These are phyloP conservation scores for Citrullus amarus DNA, from an alignment of 306 rosid genomes.

Conservation along the genomic window DNA sequence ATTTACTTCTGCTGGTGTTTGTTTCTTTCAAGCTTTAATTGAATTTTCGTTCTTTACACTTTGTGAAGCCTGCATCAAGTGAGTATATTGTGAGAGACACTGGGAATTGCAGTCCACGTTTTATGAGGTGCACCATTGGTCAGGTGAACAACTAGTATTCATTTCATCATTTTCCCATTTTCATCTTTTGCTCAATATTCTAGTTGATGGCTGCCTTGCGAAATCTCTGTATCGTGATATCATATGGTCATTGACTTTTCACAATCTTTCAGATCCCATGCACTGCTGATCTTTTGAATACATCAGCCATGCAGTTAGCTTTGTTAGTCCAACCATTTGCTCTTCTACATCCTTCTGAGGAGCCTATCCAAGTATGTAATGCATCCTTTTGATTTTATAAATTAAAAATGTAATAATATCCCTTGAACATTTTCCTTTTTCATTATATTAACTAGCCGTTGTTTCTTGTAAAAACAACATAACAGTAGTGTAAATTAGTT, in stretches of 20 bases:
- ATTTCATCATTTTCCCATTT: not conserved
- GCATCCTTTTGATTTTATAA: not conserved
- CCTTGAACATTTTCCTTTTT: not conserved
- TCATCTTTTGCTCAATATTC: not conserved
- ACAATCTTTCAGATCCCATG: constrained; percentile 58
- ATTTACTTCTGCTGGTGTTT: constrained; percentile 8
- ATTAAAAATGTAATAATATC: not conserved
- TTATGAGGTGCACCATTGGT: constrained; percentile 94
- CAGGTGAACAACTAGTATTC: constrained; percentile 44
- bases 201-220: not conserved
- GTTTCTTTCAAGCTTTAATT: constrained; percentile 8
- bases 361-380: constrained; percentile 67
- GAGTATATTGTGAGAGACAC: constrained; percentile 78
- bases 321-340: constrained; percentile 93
- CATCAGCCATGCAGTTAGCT: constrained; percentile 97
- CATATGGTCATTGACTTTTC: constrained; percentile 11
- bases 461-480: not conserved
- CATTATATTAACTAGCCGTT: not conserved
- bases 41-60: constrained; percentile 8
- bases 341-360: constrained; percentile 94
- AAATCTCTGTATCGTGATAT: not conserved
- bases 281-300: constrained; percentile 79
- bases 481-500: no score
- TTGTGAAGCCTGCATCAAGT: constrained; percentile 84
- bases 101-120: constrained; percentile 98